Percentiles rank a stretch among this genome's conserved stretches.
Conservation (phyloP, 23 red algal species). For the Chondrus crispus region DNA sequence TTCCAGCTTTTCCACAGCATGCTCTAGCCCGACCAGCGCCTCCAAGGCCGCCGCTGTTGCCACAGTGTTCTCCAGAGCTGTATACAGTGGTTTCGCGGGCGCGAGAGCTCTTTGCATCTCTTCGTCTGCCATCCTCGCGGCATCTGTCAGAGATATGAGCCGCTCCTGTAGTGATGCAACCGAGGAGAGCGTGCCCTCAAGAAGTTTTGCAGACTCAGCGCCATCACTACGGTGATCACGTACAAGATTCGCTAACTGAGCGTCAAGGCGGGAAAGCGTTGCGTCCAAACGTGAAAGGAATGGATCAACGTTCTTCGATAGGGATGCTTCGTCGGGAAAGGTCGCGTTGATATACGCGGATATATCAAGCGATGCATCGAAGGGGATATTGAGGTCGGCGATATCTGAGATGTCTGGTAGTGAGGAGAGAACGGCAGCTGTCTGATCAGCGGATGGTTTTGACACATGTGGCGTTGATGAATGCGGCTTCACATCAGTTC, state of each 20-base stretch:
- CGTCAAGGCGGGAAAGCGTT: conserved; percentile 40
- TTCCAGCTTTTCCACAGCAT: conserved; percentile 34
- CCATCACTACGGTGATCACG: conserved; percentile 39
- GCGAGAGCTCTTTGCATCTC: conserved; percentile 27
- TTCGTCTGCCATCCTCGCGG: conserved; percentile 18
- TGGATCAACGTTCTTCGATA: conserved; percentile 3
- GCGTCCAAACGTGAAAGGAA: conserved; percentile 31
- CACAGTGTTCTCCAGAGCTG: conserved; percentile 39
- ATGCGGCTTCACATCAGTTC: no score
- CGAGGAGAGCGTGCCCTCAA: neutral
- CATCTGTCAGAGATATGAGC: conserved; percentile 14
- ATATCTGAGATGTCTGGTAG: conserved; percentile 33
- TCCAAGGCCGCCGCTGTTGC: conserved; percentile 27
- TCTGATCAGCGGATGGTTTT: no score
- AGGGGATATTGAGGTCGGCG: conserved; percentile 30
- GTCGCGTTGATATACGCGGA: conserved; percentile 53
- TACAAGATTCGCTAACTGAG: conserved; percentile 34
- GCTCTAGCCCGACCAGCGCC: conserved; percentile 24
- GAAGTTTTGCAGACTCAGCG: neutral
- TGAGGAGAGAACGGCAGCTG: neutral
- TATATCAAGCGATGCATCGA: conserved; percentile 40
- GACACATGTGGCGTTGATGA: no score
- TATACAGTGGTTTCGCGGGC: conserved; percentile 12
- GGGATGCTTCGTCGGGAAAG: conserved; percentile 41
- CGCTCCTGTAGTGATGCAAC: neutral